These are phyloP conservation scores for Chlorella vulgaris DNA, from an alignment of 139 green algal genomes.

Conservation along the genomic window DNA sequence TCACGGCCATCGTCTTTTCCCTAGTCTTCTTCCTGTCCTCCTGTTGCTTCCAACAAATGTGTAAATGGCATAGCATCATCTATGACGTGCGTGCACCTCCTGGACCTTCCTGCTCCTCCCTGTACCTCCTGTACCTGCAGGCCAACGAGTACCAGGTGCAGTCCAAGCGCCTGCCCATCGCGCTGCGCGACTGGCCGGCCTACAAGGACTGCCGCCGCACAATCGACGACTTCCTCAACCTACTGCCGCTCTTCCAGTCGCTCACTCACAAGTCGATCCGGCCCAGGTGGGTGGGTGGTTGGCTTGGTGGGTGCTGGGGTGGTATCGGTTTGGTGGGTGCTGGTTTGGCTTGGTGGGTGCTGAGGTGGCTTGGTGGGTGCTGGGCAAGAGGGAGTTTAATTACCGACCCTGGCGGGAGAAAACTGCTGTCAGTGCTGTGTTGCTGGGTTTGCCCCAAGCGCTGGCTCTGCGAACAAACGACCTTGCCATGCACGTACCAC, in stretches of 20 bases:
- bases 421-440: not conserved
- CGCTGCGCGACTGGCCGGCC: constrained; percentile 88
- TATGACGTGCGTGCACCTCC: no score
- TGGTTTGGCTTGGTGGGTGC: not conserved
- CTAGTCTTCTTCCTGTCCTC: no score
- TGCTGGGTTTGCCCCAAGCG: not conserved
- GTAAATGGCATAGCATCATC: no score
- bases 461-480: not conserved
- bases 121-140: not conserved
- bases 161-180: constrained; percentile 85
- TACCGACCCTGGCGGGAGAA: no score
- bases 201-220: constrained; percentile 86
- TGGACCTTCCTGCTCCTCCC: no score
- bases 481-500: not conserved
- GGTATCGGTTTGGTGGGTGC: not conserved
- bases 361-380: not conserved
- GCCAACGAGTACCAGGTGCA: constrained; percentile 61
- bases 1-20: no score
- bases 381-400: not conserved
- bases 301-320: not conserved
- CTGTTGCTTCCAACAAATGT: no score
- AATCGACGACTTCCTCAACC: constrained; percentile 92
- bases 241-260: constrained; percentile 88
- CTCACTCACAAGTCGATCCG: constrained; percentile 45
- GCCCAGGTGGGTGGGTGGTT: not conserved